phyloP scores from a whole-genome alignment of 2,329 filamentous ascomycete genomes.

The Huntiella omanensis region DNA sequence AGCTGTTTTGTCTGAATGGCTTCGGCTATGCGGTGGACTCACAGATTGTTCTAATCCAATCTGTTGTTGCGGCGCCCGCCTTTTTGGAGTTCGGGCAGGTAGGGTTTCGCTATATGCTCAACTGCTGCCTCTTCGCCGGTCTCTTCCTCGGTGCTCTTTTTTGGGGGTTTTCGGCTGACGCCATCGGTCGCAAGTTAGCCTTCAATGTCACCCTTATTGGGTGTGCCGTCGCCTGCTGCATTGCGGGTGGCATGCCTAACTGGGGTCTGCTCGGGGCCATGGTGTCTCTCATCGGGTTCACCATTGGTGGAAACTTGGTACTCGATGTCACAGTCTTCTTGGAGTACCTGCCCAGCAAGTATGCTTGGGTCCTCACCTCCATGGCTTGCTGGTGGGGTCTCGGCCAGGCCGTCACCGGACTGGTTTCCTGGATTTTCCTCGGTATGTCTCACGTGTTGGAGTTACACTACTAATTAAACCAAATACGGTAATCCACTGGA shows the following conservation, averaged over 20 bases:
- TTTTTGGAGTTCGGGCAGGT: slow-evolving; percentile 37
- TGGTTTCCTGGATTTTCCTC: slow-evolving; percentile 27
- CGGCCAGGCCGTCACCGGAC: slow-evolving; percentile 28
- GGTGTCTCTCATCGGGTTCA: slow-evolving; percentile 31
- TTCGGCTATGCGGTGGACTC: slow-evolving; percentile 35
- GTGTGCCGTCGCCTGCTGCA: slow-evolving; percentile 35
- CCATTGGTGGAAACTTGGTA: slow-evolving; percentile 30
- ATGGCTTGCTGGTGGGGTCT: slow-evolving; percentile 32
- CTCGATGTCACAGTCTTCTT: slow-evolving; percentile 33
- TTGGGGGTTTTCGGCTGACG: slow-evolving; percentile 49
- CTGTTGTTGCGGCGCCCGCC: slow-evolving; percentile 39
- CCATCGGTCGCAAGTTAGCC: slow-evolving; percentile 47
- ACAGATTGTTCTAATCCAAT: slow-evolving; percentile 35
- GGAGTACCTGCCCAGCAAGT: slow-evolving; percentile 28
- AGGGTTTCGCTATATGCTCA: slow-evolving; percentile 37
- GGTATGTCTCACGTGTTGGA: slow-evolving; percentile 15
- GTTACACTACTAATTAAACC: background rate
- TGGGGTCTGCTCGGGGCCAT: slow-evolving; percentile 48
- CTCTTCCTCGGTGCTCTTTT: slow-evolving; percentile 40
- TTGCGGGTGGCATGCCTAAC: slow-evolving; percentile 47
- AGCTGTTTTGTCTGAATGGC: slow-evolving; percentile 42
- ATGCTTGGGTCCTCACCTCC: slow-evolving; percentile 29
- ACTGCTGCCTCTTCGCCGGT: slow-evolving; percentile 40
- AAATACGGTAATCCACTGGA: background rate
- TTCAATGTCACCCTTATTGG: slow-evolving; percentile 39